Base-by-base conservation (phyloP, 139 green algal species). In the Chlorella sp. region DNA sequence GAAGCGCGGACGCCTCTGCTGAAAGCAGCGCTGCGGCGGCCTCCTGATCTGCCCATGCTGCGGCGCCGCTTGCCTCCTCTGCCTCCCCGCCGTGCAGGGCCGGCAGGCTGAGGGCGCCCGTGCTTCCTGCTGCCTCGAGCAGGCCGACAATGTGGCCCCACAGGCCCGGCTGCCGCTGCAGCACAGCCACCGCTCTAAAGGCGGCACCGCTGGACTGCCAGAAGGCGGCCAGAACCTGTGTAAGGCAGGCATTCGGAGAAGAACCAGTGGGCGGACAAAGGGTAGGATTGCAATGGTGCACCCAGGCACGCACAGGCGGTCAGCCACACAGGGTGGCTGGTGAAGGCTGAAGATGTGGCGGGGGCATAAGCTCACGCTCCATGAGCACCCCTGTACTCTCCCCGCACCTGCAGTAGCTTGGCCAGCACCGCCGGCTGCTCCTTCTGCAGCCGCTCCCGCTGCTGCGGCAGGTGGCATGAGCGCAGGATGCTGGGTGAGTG, bases 121-220 rank as follows among this genome's bases (percentile, higher is more conserved):
- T 36, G 13, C 28, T 68, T 19, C 26, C 77, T 40, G 76, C 54
- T 62, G 67, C 68, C 34, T 76, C n/a, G 16, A 80, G 67, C 76
- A 90, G 54, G 51, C 76, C 67, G 5, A 32, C 44, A 28, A 91
- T 54, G 28, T 58, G 54, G 4, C 36, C n/a, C 91, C 91, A 95
- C 20, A 95, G 82, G 14, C 41, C 80, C 13, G 79, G 65, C 65
- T 91, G 81, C 5, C 44, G 24, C 13, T 90, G 84, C 64, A 95
- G 85, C 44, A 94, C 70, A 30, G 84, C 69, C 40, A 93, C 80
- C 0, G 92, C 80, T 0, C 85, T 81, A 32, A 82, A 87, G 1
- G 90, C 83, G 5, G 88, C 62, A 0, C 76, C 81, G 65, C 89
- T 87, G 28, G 79, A 82, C 78, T 88, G 89, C 91, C 90, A 95